Evolutionary conservation across 768 basidiomycete species (phyloP).

Genomic region (Ephemerocybe angulata): DNA sequence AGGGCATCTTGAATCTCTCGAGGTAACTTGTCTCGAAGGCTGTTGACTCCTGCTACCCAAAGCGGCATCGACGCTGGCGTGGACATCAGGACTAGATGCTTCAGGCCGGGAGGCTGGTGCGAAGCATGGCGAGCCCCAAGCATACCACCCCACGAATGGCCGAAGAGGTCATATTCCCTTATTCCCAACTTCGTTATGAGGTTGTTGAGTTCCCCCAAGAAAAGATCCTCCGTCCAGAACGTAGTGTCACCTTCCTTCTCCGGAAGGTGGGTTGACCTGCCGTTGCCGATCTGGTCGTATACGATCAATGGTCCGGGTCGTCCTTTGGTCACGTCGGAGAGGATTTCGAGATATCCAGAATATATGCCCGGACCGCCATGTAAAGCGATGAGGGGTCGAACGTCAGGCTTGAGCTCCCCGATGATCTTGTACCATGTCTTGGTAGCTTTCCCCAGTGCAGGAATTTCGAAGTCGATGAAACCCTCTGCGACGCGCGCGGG

Average conservation of each 20-base stretch:
- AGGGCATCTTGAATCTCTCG: constrained; percentile 35
- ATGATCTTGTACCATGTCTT: constrained; percentile 52
- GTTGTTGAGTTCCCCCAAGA: constrained; percentile 49
- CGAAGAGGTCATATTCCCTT: constrained; percentile 43
- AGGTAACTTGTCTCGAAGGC: constrained; percentile 29
- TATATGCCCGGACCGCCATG: constrained; percentile 53
- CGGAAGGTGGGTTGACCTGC: constrained; percentile 50
- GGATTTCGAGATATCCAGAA: constrained; percentile 37
- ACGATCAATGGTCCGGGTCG: constrained; percentile 45
- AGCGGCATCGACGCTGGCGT: constrained; percentile 43
- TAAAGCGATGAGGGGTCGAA: constrained; percentile 44
- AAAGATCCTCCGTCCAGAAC: constrained; percentile 52
- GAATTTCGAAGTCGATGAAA: background rate
- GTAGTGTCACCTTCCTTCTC: constrained; percentile 38
- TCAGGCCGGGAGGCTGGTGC: constrained; percentile 43
- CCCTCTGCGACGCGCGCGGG: background rate
- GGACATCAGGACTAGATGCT: constrained; percentile 44
- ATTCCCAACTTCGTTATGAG: constrained; percentile 44
- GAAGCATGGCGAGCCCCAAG: constrained; percentile 36
- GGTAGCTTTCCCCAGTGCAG: background rate
- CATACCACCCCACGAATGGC: constrained; percentile 55
- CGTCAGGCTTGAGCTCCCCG: constrained; percentile 37
- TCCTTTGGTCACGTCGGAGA: constrained; percentile 35
- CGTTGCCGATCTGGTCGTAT: constrained; percentile 56
- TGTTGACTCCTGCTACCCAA: constrained; percentile 27